Evolutionary conservation across 2,329 filamentous ascomycete species (phyloP), one percentile per base, ranked within the genome.

Genomic region (Malbranchea zuffiana): DNA sequence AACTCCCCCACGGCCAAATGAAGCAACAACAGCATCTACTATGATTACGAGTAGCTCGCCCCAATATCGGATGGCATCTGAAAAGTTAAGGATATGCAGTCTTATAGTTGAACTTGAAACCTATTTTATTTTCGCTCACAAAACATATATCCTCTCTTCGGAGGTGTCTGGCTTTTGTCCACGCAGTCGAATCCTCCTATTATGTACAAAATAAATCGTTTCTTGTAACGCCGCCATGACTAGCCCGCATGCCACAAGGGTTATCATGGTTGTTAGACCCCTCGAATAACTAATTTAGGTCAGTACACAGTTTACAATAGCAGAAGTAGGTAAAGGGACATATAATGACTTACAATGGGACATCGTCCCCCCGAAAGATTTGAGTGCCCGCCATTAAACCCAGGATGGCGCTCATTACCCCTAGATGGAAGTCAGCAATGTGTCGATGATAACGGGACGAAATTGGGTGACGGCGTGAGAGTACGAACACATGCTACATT

Each of bases 311-410:
- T 19, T 11, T 30, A 12, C n/a, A 18, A 21, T 30, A 16, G 19
- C 11, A 6, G 12, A 12, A 8, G 6, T 5, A 16, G 5, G 3
- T 4, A 1, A 26, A 25, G n/a, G 23, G 23, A 25, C n/a, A 7
- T 25, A 25, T 25, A 25, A 25, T 25, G 23, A 38, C 11, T 46
- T 49, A 60, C 50, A 64, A 61, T 3, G 67, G 62, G 12, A 55
- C 48, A 44, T 69, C 64, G 7, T 54, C 47, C 1, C 48, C 57
- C 15, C 60, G 59, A 37, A 69, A 71, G 24, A 69, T 69, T 43
- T 69, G 67, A 6, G 67, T 64, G 0, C 68, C 68, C 0, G 62
- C 63, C 66, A 71, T 69, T 36, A 71, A 42, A 0, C 68, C 68
- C 8, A 52, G 60, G 5, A 67, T 70, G 3, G 68, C 66, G n/a